phyloP scores from a whole-genome alignment of 257 asterid genomes.

The Cordia subcordata region DNA sequence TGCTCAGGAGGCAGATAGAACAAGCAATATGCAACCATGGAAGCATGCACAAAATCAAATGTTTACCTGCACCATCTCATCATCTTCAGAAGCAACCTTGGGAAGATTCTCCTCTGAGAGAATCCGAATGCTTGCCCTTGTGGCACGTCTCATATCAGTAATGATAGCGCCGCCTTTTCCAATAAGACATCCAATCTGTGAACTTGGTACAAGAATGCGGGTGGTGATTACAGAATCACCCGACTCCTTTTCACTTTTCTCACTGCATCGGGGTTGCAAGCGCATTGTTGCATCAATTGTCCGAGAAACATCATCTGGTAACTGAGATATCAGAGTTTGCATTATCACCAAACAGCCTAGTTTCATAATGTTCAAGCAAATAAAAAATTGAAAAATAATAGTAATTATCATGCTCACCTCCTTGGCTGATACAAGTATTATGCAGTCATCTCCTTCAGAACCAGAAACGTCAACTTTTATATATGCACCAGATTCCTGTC shows the following conservation, averaged over 20 bases:
- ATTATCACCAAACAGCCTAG: slow-evolving; percentile 9
- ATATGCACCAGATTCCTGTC: slow-evolving; percentile 88
- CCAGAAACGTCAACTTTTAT: slow-evolving; percentile 65
- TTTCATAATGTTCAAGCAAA: background rate
- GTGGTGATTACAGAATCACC: slow-evolving; percentile 56
- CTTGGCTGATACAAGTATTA: slow-evolving; percentile 66
- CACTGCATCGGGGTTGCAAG: slow-evolving; percentile 82
- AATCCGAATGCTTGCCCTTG: slow-evolving; percentile 76
- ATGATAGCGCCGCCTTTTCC: slow-evolving; percentile 90
- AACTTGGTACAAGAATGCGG: slow-evolving; percentile 65
- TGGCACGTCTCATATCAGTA: slow-evolving; percentile 67
- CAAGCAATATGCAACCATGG: background rate
- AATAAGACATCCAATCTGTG: slow-evolving; percentile 79
- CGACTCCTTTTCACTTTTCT: slow-evolving; percentile 51
- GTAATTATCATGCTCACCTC: slow-evolving; percentile 49
- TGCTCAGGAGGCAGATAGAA: background rate
- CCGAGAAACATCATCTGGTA: slow-evolving; percentile 70
- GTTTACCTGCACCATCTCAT: slow-evolving; percentile 87
- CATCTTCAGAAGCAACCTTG: slow-evolving; percentile 75
- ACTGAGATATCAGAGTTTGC: slow-evolving; percentile 30
- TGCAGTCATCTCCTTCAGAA: slow-evolving; percentile 75
- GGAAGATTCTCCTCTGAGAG: slow-evolving; percentile 70
- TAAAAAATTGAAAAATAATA: background rate
- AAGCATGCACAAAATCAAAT: slow-evolving; percentile 2
- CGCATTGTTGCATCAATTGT: slow-evolving; percentile 72